A percentile compares a stretch with the other conserved stretches of the same genome.
These are phyloP conservation scores for Daldinia caldariorum DNA, from an alignment of 495 filamentous ascomycete genomes.

Conservation along the genomic window DNA sequence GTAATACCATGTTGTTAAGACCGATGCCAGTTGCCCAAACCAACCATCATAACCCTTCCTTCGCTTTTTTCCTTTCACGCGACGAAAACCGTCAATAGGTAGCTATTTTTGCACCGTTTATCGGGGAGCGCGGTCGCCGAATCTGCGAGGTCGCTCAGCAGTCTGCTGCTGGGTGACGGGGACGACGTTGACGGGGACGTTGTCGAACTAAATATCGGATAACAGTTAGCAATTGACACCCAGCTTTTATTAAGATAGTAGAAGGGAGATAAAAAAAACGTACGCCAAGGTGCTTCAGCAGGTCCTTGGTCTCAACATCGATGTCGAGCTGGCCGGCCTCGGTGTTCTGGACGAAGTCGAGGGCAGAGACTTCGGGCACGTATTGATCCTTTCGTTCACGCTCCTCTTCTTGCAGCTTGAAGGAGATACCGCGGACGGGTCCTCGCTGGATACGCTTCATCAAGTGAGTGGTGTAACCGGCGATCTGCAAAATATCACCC, in stretches of 20 bases:
- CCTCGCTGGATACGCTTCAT: constrained; percentile 99
- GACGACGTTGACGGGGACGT: constrained; percentile 93
- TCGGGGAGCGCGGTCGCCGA: constrained; percentile 59
- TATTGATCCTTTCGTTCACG: constrained; percentile 99
- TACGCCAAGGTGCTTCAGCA: constrained; percentile 98
- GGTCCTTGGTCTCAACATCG: constrained; percentile 95
- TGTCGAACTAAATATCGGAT: constrained; percentile 78
- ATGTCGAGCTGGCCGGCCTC: constrained; percentile 94
- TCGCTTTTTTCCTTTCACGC: constrained; percentile 19
- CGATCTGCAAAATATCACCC: constrained; percentile 64
- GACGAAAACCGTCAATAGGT: constrained; percentile 24
- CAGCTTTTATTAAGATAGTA: background rate
- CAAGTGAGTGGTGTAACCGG: constrained; percentile 95
- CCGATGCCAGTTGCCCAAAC: constrained; percentile 55
- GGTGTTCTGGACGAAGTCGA: constrained; percentile 92
- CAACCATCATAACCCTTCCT: constrained; percentile 39
- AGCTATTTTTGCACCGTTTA: constrained; percentile 43
- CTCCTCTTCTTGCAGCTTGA: constrained; percentile 99
- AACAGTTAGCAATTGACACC: constrained; percentile 38
- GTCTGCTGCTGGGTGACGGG: constrained; percentile 87
- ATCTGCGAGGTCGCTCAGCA: constrained; percentile 72
- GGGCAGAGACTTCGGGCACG: constrained; percentile 96
- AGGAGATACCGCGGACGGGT: constrained; percentile 99
- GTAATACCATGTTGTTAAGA: constrained; percentile 50
- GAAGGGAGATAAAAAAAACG: constrained; percentile 52